These are phyloP conservation scores for Aspergillus pseudoterreus DNA, from an alignment of 2,329 filamentous ascomycete genomes.

Conservation along the genomic window DNA sequence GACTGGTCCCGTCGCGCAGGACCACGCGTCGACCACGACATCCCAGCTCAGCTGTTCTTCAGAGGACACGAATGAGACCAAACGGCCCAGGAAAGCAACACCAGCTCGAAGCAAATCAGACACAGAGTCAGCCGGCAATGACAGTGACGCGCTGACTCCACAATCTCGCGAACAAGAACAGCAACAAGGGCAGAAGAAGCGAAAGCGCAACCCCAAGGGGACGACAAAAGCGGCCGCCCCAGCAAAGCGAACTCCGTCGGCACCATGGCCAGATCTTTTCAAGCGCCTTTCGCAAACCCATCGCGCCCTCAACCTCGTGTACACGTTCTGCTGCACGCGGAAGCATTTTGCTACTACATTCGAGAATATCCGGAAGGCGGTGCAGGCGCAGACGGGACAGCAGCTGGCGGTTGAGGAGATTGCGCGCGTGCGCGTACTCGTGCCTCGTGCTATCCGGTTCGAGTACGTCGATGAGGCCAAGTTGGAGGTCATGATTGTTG, in stretches of 20 bases:
- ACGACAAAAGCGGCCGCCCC: constrained; percentile 2
- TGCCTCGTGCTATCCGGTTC: constrained; percentile 77
- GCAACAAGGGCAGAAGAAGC: constrained; percentile 4
- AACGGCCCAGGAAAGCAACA: background rate
- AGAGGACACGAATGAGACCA: background rate
- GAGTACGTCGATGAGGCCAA: constrained; percentile 80
- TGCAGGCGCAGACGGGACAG: constrained; percentile 71
- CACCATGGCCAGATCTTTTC: constrained; percentile 73
- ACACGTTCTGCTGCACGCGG: constrained; percentile 89
- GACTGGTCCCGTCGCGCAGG: background rate
- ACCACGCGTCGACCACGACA: background rate
- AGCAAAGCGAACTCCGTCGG: constrained; percentile 30
- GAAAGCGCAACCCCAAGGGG: constrained; percentile 6
- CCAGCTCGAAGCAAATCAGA: background rate
- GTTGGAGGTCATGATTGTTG: constrained; percentile 73
- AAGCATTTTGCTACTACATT: constrained; percentile 92
- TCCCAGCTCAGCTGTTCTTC: background rate
- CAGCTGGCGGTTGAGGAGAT: constrained; percentile 72
- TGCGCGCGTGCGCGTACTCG: constrained; percentile 71
- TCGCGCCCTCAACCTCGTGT: constrained; percentile 83
- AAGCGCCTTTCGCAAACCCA: constrained; percentile 71
- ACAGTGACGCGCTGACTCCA: background rate
- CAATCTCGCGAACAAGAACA: background rate
- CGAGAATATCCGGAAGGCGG: constrained; percentile 77
- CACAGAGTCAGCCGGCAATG: background rate